Evolutionary conservation across 192 early-diverging fungal genomes (phyloP).

Genomic region (Podila clonocystis): DNA sequence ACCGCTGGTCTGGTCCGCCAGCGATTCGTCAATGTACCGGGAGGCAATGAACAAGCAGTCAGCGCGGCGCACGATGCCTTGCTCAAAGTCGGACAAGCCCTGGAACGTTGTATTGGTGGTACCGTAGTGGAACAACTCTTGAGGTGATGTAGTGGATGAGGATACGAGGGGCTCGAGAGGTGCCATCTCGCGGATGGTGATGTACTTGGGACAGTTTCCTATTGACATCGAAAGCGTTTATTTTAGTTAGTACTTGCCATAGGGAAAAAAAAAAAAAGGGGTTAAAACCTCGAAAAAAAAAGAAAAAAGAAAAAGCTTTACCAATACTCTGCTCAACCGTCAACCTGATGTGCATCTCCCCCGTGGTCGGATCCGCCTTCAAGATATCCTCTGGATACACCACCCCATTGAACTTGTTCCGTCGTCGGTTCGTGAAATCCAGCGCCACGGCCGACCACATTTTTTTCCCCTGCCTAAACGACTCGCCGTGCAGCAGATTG

Average conservation of each 20-base stretch:
- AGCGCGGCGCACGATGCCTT: conserved; percentile 14
- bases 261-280: background rate
- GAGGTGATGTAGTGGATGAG: background rate
- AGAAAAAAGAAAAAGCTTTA: conserved; percentile 1
- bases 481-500: conserved; percentile 24
- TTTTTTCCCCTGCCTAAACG: conserved; percentile 4
- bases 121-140: background rate
- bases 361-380: conserved; percentile 5
- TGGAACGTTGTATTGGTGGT: background rate
- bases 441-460: conserved; percentile 34
- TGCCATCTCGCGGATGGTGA: conserved; percentile 29
- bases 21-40: conserved; percentile 29
- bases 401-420: conserved; percentile 47
- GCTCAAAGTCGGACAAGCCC: conserved; percentile 5
- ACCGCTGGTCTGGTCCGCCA: conserved; percentile 40
- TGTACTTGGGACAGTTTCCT: conserved; percentile 48
- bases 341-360: conserved; percentile 26
- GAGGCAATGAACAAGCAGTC: conserved; percentile 42
- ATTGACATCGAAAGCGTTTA: background rate
- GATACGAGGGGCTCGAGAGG: background rate
- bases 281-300: no score
- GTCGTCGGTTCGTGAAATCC: conserved; percentile 42
- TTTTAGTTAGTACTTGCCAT: no score
- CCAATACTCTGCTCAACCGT: conserved; percentile 44
- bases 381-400: conserved; percentile 11